Evolutionary conservation across 164 flowering plant species (phyloP).

Genomic region (Malania oleifera): DNA sequence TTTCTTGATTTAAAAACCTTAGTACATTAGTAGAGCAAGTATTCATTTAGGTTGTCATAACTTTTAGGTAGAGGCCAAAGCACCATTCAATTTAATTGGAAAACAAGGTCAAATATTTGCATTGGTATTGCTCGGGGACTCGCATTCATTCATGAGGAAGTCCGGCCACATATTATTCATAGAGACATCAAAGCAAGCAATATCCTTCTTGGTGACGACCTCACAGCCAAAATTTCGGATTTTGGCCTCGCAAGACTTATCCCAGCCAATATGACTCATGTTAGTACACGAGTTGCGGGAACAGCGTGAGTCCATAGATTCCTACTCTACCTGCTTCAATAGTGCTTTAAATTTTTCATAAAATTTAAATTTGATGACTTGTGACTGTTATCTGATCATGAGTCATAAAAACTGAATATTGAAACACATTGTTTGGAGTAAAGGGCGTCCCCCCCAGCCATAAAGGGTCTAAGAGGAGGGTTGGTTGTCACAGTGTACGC

Average conservation of each 20-base stretch:
- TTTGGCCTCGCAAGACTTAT: constrained; percentile 52
- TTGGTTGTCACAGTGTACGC: too few species aligned
- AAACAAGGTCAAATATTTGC: constrained; percentile 29
- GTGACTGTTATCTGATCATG: not conserved
- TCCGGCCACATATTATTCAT: constrained; percentile 39
- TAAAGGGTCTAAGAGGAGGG: too few species aligned
- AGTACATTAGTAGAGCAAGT: not conserved
- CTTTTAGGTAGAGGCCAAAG: constrained; percentile 23
- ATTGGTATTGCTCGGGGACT: constrained; percentile 47
- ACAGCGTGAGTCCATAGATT: constrained; percentile 31
- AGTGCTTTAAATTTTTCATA: not conserved
- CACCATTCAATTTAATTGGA: constrained; percentile 34
- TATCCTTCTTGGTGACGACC: constrained; percentile 38
- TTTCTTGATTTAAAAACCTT: not conserved
- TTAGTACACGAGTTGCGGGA: constrained; percentile 52
- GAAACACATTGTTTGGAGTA: not conserved
- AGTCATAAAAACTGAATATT: not conserved
- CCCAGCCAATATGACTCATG: constrained; percentile 34
- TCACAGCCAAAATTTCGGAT: constrained; percentile 45
- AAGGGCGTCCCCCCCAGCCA: not conserved
- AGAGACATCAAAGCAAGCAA: constrained; percentile 57
- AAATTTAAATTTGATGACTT: not conserved
- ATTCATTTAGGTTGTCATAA: not conserved
- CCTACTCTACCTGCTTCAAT: not conserved
- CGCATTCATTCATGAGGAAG: constrained; percentile 46